Evolutionary conservation across 108 stramenopile species (phyloP), one percentile per base, ranked within the genome.

Genomic region (Cyclotella baltica): DNA sequence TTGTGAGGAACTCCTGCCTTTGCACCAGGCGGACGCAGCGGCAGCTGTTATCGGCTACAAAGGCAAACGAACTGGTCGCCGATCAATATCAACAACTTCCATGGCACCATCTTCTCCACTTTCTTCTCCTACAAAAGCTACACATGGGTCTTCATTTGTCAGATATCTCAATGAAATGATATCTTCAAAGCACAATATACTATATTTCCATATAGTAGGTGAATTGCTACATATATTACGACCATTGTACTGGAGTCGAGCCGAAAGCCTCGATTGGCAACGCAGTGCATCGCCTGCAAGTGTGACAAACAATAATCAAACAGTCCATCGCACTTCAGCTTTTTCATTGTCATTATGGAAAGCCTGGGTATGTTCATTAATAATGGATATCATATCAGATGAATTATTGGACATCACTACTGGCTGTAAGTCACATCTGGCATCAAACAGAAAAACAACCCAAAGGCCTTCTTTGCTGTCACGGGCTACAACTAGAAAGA

Each of bases 61-160:
- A 28, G 81, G 81, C 13, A 75, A 75, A 75, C 74, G 81, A 69
- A 82, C 81, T 51, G 81, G 75, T 33, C 81, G 81, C 4, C 81
- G 81, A 28, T 82, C 70, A 22, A 50, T 82, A 35, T 58, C 80
- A 33, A 38, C 33, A 56, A n/a, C 71, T 16, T 36, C 62, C 0
- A 30, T 6, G 4, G 30, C 4, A 22, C 23, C 61, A 33, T 0
- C 72, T 25, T 9, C n/a, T n/a, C n/a, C 46, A 35, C 11, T 28
- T 20, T 31, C 33, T 38, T 22, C 52, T 9, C 11, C 59, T 33
- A 61, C 30, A 0, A 34, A 22, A 34, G 33, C 55, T 25, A 27
- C 22, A 31, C 31, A 61, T 34, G 23, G 55, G 25, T 34, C 25
- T 19, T 53, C 47, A 22, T 33, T 72, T 30, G 50, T 67, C 9